These are phyloP conservation scores for Pseudopithomyces maydicus DNA, from an alignment of 2,329 filamentous ascomycete genomes.

Conservation along the genomic window DNA sequence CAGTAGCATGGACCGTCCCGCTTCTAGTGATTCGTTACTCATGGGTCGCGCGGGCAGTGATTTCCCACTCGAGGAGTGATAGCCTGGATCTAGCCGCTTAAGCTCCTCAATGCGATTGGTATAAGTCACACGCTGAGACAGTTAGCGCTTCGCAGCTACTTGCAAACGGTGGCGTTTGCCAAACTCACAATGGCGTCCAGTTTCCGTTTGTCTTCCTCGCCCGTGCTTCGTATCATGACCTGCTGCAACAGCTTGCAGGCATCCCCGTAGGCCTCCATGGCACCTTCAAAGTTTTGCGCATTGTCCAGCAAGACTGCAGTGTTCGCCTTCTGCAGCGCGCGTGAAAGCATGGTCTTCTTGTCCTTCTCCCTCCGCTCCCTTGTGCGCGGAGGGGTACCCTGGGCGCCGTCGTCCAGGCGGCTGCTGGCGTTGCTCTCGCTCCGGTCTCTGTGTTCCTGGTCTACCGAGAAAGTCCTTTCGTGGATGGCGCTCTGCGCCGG, in stretches of 20 bases:
- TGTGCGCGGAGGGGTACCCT: conserved; percentile 42
- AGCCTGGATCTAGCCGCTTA: conserved; percentile 68
- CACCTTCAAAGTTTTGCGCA: conserved; percentile 90
- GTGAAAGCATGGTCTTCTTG: conserved; percentile 95
- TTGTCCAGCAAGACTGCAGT: conserved; percentile 95
- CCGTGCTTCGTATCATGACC: conserved; percentile 82
- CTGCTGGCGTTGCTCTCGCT: conserved; percentile 40
- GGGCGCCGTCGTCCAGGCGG: conserved; percentile 37
- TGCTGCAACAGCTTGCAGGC: conserved; percentile 87
- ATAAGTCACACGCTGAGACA: conserved; percentile 78
- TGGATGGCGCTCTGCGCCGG: conserved; percentile 28
- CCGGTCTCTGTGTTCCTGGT: conserved; percentile 26
- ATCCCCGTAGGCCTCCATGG: conserved; percentile 87
- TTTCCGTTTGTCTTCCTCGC: conserved; percentile 86
- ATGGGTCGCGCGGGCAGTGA: conserved; percentile 74
- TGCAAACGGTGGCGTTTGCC: background rate
- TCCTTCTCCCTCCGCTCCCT: conserved; percentile 55
- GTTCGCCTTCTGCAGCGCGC: conserved; percentile 92
- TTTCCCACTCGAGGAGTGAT: conserved; percentile 64
- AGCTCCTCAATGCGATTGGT: conserved; percentile 88
- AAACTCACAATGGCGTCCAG: conserved; percentile 86
- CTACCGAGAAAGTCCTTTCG: conserved; percentile 21
- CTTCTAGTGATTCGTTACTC: conserved; percentile 61
- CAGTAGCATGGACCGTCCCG: conserved; percentile 43
- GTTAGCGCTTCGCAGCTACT: conserved; percentile 15